Evolutionary conservation across 2,329 filamentous ascomycete genomes (phyloP), one percentile per base, ranked within the genome.

Genomic region (Blumeriella jaapii): DNA sequence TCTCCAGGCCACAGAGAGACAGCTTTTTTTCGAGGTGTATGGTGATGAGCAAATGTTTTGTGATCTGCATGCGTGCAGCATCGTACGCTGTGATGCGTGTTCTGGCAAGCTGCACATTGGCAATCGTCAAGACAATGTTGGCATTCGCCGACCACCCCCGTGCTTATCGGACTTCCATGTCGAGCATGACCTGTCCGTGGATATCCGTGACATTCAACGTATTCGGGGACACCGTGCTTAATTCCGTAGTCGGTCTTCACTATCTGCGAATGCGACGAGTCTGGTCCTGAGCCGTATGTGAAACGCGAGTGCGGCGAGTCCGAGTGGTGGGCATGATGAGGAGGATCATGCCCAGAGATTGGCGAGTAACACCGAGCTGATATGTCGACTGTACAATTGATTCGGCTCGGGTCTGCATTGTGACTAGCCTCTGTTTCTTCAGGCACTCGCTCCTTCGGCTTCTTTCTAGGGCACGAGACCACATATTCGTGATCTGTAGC

Each of bases 61-160:
- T 53, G 49, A 28, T 46, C 41, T 11, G 32, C 25, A 31, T 53
- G 44, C 7, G 41, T 33, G 16, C 48, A 53, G 25, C 50, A 53
- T 29, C 50, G 23, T n/a, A 53, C 48, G 31, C 29, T 46, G 25
- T 52, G 49, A 29, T 44, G 29, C 2, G 49, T 48, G 17, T 36
- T 45, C 36, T 45, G 46, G 22, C 49, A 53, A 7, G 50, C 43
- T 17, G 18, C 30, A 34, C 47, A 52, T 11, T 43, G 39, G 24
- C 47, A 54, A 30, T 52, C 50, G 29, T 54, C 45, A 16, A 47
- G 40, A 23, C 48, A 53, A 28, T 54, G 50, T 31, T 53, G 50
- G 15, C 51, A 54, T 30, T 45, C 40, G 16, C 50, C 51, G 28
- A 53, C 33, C 12, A 46, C 23, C 2, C 46, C 51, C 3, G 41